These are phyloP conservation scores for Russula lepida DNA, from an alignment of 768 basidiomycete genomes.

Conservation along the genomic window DNA sequence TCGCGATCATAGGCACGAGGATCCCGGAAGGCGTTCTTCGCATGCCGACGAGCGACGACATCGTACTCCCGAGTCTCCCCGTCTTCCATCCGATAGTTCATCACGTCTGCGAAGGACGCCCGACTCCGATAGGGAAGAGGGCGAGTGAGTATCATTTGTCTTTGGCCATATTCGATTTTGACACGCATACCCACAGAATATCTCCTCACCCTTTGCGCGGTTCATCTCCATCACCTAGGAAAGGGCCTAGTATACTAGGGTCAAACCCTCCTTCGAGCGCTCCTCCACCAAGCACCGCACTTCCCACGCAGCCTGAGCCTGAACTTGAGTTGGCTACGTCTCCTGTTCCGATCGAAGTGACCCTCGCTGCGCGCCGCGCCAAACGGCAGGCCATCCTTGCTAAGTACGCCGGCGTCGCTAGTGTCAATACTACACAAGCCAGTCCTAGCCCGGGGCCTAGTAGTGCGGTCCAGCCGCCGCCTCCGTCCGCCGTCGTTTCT, in stretches of 20 bases:
- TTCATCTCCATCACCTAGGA: constrained; percentile 20
- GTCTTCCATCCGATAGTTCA: constrained; percentile 19
- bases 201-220: constrained; percentile 40
- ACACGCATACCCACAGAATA: constrained; percentile 38
- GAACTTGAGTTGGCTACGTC: constrained; percentile 48
- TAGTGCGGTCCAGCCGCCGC: constrained; percentile 71
- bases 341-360: constrained; percentile 44
- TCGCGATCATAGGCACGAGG: constrained; percentile 19
- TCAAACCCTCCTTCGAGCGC: constrained; percentile 14
- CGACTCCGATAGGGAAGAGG: constrained; percentile 75
- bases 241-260: background rate
- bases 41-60: constrained; percentile 15
- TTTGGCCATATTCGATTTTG: constrained; percentile 13
- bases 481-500: constrained; percentile 50
- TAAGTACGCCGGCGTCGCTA: constrained; percentile 52
- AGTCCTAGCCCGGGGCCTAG: constrained; percentile 55
- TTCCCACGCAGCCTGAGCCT: constrained; percentile 32
- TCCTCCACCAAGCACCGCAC: constrained; percentile 17
- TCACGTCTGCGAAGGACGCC: constrained; percentile 2
- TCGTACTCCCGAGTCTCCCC: constrained; percentile 13
- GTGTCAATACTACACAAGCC: constrained; percentile 27
- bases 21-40: constrained; percentile 8
- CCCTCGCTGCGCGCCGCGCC: constrained; percentile 60
- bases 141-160: constrained; percentile 68
- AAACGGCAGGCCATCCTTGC: constrained; percentile 70